Evolutionary conservation across 805 yeast species (phyloP), one percentile per base, ranked within the genome.

Genomic region (Barnettozyma sucrosica): DNA sequence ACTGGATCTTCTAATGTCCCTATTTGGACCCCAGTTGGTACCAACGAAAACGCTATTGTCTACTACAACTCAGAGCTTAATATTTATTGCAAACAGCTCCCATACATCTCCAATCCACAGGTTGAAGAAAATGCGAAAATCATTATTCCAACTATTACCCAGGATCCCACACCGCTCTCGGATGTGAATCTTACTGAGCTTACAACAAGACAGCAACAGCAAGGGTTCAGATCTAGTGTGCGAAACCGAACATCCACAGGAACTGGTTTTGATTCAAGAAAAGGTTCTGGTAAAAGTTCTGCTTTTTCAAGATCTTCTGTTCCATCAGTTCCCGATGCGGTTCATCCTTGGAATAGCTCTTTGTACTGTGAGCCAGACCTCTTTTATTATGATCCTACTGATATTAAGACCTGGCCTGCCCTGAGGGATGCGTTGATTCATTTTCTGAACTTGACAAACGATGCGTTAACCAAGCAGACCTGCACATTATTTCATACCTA

Each of bases 21-120:
- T 0, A 62, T 76, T 14, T 85, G 92, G 90, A 62, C 81, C 0
- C 85, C 89, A 0, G 72, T 76, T 42, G 65, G 76, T n/a, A 75
- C 83, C 1, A 68, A 71, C 11, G 74, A 71, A 44, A 83, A 80
- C 19, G 75, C 75, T 44, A 62, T 81, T 14, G 65, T 83, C 7
- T 85, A 73, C 63, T 81, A 78, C 63, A 80, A 82, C 56, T 75
- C 79, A 28, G 77, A 78, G 30, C 65, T 85, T 45, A 76, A 81
- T 54, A 67, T 83, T 1, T 79, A 76, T 54, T 78, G 88, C 53
- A 71, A 72, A 36, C 74, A 77, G 13, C 57, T 82, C 34, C 92
- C 93, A 0, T 64, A 79, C 45, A 61, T 76, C 14, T 63, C 66
- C 20, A 55, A 59, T 36, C 71, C 74, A 6, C 65, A 66, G 41